Evolutionary conservation across 805 yeast genomes (phyloP).

Genomic region (Metschnikowia dekortorum): DNA sequence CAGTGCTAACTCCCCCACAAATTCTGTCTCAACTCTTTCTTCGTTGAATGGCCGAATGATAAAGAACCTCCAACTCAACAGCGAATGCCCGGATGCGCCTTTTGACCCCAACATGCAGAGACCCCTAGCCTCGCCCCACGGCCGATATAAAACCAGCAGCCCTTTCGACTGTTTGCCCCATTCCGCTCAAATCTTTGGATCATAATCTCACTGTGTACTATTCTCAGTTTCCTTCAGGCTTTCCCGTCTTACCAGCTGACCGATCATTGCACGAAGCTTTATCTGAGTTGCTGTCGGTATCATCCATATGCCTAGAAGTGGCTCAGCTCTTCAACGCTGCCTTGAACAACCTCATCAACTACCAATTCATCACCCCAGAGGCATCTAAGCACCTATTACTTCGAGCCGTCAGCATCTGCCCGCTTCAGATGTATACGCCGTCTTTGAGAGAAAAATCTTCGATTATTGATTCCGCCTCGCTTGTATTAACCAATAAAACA

Average conservation of each 20-base stretch:
- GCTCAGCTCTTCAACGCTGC: constrained; percentile 41
- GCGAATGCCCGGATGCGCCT: background rate
- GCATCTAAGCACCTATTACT: constrained; percentile 34
- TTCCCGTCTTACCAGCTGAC: constrained; percentile 44
- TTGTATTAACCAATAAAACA: constrained; percentile 42
- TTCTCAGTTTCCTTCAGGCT: constrained; percentile 37
- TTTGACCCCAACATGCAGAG: background rate
- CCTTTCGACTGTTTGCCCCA: constrained; percentile 1
- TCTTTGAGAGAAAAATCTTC: constrained; percentile 21
- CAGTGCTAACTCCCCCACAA: constrained; percentile 11
- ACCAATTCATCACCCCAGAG: constrained; percentile 26
- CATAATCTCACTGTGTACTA: constrained; percentile 31
- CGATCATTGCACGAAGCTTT: constrained; percentile 17
- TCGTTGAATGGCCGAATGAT: constrained; percentile 16
- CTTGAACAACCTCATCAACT: constrained; percentile 36
- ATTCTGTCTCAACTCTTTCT: constrained; percentile 17
- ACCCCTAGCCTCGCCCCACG: background rate
- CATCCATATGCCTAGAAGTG: constrained; percentile 27
- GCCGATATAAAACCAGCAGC: background rate
- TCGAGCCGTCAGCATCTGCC: constrained; percentile 32
- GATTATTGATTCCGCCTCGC: constrained; percentile 26
- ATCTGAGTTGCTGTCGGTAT: constrained; percentile 10
- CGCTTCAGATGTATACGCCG: constrained; percentile 18
- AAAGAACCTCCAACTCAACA: background rate
- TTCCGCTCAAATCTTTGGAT: constrained; percentile 7